phyloP scores from a whole-genome alignment of 441 rosid genomes.

The California macrophylla region DNA sequence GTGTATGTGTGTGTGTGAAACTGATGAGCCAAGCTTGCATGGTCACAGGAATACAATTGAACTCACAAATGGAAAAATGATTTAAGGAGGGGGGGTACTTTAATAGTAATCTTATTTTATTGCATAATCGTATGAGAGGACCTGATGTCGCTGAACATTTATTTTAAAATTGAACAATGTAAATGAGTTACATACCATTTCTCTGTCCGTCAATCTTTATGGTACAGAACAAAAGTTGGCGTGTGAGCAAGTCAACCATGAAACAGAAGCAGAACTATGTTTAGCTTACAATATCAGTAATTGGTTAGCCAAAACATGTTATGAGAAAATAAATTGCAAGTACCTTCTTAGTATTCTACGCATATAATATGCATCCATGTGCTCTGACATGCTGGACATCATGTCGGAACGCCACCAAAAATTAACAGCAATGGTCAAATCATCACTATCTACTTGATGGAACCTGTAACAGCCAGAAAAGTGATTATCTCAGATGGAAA shows the following conservation, averaged over 20 bases:
- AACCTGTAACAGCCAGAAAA: conserved; percentile 45
- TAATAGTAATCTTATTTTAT: neutral
- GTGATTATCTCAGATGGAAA: conserved; percentile 18
- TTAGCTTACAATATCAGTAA: conserved; percentile 20
- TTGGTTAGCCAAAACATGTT: conserved; percentile 11
- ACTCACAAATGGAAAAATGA: neutral
- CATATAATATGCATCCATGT: conserved; percentile 84
- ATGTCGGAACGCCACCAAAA: conserved; percentile 81
- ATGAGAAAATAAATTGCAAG: conserved; percentile 12
- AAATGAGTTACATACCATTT: conserved; percentile 54
- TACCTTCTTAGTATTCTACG: conserved; percentile 75
- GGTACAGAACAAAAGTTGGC: conserved; percentile 14
- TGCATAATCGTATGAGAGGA: no score
- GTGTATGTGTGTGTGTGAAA: no score
- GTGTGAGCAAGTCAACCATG: conserved; percentile 17
- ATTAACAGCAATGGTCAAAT: conserved; percentile 73
- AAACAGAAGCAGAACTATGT: conserved; percentile 22
- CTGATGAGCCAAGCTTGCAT: neutral
- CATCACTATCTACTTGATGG: conserved; percentile 77
- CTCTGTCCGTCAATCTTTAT: conserved; percentile 67
- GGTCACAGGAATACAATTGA: neutral
- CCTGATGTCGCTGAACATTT: neutral
- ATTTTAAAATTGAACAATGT: conserved; percentile 10
- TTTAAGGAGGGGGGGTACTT: neutral
- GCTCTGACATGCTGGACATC: conserved; percentile 56